Percentiles rank a stretch among this genome's conserved stretches.
Evolutionary conservation across 2,329 filamentous ascomycete species (phyloP).

Genomic region (Chalara sp.): DNA sequence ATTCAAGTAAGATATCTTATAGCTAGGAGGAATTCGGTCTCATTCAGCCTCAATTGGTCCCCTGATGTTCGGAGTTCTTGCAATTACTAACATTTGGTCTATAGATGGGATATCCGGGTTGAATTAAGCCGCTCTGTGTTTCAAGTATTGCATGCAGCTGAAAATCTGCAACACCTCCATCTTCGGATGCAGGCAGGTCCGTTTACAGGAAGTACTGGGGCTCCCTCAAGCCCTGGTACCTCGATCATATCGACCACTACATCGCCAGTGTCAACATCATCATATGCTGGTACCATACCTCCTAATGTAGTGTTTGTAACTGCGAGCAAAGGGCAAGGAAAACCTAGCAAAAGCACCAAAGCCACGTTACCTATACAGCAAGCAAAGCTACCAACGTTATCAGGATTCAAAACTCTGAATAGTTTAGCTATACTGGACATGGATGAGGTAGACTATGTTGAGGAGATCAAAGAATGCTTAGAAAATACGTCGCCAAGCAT

Average conservation of each 20-base stretch:
- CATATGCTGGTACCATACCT: too few species aligned
- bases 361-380: background rate
- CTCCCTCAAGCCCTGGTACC: too few species aligned
- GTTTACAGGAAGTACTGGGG: conserved; percentile 27
- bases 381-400: conserved; percentile 41
- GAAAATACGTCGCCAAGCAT: conserved; percentile 48
- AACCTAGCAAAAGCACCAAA: conserved; percentile 8
- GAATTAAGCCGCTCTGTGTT: conserved; percentile 55
- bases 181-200: conserved; percentile 51
- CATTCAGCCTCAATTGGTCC: too few species aligned
- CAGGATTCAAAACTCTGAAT: conserved; percentile 49
- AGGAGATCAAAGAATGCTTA: conserved; percentile 50
- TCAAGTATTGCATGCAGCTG: conserved; percentile 46
- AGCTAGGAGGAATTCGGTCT: background rate
- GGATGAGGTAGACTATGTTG: conserved; percentile 47
- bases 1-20: conserved; percentile 39
- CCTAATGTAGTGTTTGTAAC: too few species aligned
- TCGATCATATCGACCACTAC: too few species aligned
- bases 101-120: conserved; percentile 57
- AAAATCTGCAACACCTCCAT: conserved; percentile 45
- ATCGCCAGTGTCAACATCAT: too few species aligned
- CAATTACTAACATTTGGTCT: background rate
- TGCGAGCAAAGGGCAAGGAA: conserved; percentile 4
- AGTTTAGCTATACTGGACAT: conserved; percentile 52
- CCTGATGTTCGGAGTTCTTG: too few species aligned